Conservation (phyloP, 495 filamentous ascomycete species). For the Pseudoneurospora amorphoporcata region DNA sequence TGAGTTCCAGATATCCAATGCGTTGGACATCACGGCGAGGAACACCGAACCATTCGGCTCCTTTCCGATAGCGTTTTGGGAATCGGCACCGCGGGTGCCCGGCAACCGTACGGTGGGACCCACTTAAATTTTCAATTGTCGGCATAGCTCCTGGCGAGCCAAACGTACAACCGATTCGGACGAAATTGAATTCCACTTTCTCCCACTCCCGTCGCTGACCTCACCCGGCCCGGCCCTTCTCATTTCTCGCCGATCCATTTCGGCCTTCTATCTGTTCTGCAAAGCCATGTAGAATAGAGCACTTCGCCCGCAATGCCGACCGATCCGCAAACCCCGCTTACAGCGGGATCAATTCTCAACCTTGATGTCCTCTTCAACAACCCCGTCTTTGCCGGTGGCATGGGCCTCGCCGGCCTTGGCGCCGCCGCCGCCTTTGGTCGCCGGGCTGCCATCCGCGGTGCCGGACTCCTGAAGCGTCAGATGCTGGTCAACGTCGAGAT, state of each 20-base stretch:
- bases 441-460: conserved; percentile 56
- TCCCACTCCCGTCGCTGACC: background rate
- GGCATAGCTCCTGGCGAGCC: background rate
- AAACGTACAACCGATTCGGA: background rate
- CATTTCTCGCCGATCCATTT: background rate
- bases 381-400: conserved; percentile 49
- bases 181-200: background rate
- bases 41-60: background rate
- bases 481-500: conserved; percentile 95
- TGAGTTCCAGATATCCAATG: background rate
- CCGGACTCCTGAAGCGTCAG: conserved; percentile 63
- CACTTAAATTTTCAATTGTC: background rate
- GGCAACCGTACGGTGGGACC: background rate
- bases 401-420: conserved; percentile 83
- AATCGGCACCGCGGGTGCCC: background rate
- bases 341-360: conserved; percentile 22
- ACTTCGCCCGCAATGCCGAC: background rate
- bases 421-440: conserved; percentile 67
- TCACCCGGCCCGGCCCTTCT: background rate
- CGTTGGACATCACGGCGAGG: background rate
- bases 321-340: background rate
- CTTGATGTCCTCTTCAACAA: conserved; percentile 45
- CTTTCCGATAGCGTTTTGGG: background rate
- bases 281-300: conserved; percentile 10
- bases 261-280: background rate